Conservation (phyloP, 495 filamentous ascomycete genomes). For the Opeltia flavorubescens region DNA sequence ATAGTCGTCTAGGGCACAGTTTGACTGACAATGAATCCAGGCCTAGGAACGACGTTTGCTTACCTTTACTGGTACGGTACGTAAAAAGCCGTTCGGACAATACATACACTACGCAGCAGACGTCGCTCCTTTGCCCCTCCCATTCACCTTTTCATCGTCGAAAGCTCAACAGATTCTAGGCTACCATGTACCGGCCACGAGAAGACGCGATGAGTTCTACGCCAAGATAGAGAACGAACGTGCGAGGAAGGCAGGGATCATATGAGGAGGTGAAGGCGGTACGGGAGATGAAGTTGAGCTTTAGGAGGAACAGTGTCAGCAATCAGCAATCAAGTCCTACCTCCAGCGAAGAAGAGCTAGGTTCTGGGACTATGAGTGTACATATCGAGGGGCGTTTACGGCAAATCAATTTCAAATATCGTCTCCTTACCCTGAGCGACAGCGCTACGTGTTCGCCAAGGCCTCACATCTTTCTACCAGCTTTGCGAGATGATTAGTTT, state of each 20-base stretch:
- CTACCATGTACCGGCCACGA: conserved; percentile 66
- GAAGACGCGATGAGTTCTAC: conserved; percentile 63
- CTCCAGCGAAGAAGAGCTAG: neutral
- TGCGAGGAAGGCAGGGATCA: conserved; percentile 3
- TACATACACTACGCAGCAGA: neutral
- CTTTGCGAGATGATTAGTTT: too few relatives aligned
- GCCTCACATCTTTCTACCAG: too few relatives aligned
- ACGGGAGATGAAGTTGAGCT: neutral
- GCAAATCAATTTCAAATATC: too few relatives aligned
- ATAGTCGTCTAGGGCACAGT: neutral
- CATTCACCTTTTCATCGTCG: neutral
- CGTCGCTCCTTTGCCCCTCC: neutral
- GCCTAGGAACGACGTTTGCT: conserved; percentile 55
- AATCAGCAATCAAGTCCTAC: neutral
- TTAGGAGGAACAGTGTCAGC: neutral
- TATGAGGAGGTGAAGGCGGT: conserved; percentile 1
- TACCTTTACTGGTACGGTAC: conserved; percentile 75
- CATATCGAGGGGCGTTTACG: neutral
- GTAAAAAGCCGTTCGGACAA: conserved; percentile 20
- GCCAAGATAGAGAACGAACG: conserved; percentile 59
- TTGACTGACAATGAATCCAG: conserved; percentile 20
- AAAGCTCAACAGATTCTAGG: conserved; percentile 28
- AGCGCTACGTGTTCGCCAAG: too few relatives aligned
- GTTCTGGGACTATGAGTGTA: neutral
- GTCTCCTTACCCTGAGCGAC: too few relatives aligned